Evolutionary conservation across 1,139 yeast genomes (phyloP), one percentile per base, ranked within the genome.

Genomic region (Scheffersomyces stambukii): DNA sequence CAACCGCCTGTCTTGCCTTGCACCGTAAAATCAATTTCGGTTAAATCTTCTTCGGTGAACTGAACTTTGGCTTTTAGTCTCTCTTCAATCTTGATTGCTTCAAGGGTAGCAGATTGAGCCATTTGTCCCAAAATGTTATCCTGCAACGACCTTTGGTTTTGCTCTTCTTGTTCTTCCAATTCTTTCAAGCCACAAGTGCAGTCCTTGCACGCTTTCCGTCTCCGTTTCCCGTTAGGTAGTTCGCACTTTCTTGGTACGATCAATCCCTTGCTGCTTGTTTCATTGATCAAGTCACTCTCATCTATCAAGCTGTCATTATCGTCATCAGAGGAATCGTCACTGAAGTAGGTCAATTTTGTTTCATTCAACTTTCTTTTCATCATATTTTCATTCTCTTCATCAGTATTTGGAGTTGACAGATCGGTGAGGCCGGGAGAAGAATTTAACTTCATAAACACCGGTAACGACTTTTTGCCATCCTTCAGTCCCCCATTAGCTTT

Each of bases 121-220:
- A 75, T 58, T 25, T 57, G 55, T 16, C 72, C 64, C 38, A 75
- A 50, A 21, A 75, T 44, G 1, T 65, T 43, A 36, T 60, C 60
- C 45, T 73, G 80, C 23, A 70, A 45, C 16, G 56, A 42, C 45
- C 70, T 63, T 44, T 75, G 79, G 45, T 59, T 66, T 45, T 48
- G 43, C 38, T 71, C 74, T 42, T 71, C 79, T 27, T 48, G 50
- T 37, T 77, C 88, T 54, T 81, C 88, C 34, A 72, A 58, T 54
- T 91, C 98, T 45, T 81, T 86, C 41, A 91, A 70, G 6, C 98
- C 98, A 65, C 99, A 93, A 0, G 97, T 82, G 57, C 98, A 93
- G 57, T 91, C 96, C 59, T 88, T 91, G 64, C 99, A 93, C 0
- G 98, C 94, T 57, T 73, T 81, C 62, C 83, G 77, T 57, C 89